Conservation (phyloP, 2,329 filamentous ascomycete species). For the Zymoseptoria tritici region DNA sequence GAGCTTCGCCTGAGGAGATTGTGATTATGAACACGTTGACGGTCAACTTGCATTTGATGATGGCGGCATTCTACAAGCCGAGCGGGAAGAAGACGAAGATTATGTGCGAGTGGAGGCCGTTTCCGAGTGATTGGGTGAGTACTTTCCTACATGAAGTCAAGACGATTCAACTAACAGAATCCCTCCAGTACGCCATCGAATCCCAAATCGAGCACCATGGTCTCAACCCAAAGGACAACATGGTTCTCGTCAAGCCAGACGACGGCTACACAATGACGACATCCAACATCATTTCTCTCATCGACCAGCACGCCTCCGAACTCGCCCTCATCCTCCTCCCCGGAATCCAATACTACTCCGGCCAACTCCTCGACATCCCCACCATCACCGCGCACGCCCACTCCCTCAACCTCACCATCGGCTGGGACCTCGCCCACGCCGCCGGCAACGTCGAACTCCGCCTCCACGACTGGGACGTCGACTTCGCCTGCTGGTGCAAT, state of each 20-base stretch:
- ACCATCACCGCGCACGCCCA: constrained; percentile 72
- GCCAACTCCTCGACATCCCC: constrained; percentile 77
- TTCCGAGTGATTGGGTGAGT: constrained; percentile 73
- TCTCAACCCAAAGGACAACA: constrained; percentile 56
- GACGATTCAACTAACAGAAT: not conserved
- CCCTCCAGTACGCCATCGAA: constrained; percentile 66
- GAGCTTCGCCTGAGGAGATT: constrained; percentile 64
- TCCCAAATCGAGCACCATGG: constrained; percentile 70
- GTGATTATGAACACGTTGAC: constrained; percentile 84
- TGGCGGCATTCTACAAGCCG: constrained; percentile 77
- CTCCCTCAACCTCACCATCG: constrained; percentile 61
- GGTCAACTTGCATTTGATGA: constrained; percentile 71
- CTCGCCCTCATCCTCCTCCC: constrained; percentile 73
- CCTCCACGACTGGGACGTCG: constrained; percentile 82
- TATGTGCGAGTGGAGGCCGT: constrained; percentile 79
- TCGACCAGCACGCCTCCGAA: constrained; percentile 64
- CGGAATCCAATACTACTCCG: constrained; percentile 85
- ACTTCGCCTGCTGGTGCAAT: constrained; percentile 87
- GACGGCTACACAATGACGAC: constrained; percentile 56
- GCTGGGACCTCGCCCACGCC: constrained; percentile 85
- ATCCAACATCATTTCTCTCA: constrained; percentile 61
- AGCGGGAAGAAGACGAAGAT: constrained; percentile 63
- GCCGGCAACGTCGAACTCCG: constrained; percentile 73
- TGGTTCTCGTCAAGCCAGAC: constrained; percentile 65
- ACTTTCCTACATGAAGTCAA: not conserved